Conservation (phyloP, 2,329 filamentous ascomycete genomes). For the Aspergillus melleus region DNA sequence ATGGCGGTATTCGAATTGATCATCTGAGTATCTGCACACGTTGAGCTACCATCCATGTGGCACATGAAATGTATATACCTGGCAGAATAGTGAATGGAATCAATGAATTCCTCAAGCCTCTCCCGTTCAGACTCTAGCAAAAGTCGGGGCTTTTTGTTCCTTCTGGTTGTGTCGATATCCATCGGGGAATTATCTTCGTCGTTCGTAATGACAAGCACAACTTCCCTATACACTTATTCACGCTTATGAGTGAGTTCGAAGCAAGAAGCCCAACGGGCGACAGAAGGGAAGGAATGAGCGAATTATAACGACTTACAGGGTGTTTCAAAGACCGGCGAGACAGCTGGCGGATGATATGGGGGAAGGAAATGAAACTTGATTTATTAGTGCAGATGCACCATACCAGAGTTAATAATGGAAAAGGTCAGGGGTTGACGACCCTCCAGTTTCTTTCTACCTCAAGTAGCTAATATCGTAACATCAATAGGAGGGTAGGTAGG, state of each 20-base stretch:
- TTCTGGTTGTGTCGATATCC: conserved; percentile 74
- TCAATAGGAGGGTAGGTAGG: neutral
- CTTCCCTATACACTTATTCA: neutral
- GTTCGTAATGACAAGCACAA: conserved; percentile 1
- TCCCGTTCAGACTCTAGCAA: conserved; percentile 79
- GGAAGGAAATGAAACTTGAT: neutral
- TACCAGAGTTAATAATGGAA: neutral
- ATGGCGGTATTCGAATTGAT: conserved; percentile 93
- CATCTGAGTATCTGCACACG: conserved; percentile 77
- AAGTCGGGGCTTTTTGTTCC: conserved; percentile 81
- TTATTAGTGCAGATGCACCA: neutral
- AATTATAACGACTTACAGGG: neutral
- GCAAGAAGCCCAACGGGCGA: neutral
- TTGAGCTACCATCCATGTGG: conserved; percentile 17
- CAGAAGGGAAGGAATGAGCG: neutral
- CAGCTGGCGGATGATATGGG: neutral
- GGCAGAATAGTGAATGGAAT: conserved; percentile 92
- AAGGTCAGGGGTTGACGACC: neutral
- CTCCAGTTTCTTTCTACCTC: neutral
- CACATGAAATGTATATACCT: conserved; percentile 57
- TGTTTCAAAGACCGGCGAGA: neutral
- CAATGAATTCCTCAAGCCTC: conserved; percentile 85
- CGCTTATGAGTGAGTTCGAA: neutral
- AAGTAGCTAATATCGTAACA: neutral
- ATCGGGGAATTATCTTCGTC: conserved; percentile 24